Evolutionary conservation across 768 basidiomycete genomes (phyloP).

Genomic region (Amanita brunnescens): DNA sequence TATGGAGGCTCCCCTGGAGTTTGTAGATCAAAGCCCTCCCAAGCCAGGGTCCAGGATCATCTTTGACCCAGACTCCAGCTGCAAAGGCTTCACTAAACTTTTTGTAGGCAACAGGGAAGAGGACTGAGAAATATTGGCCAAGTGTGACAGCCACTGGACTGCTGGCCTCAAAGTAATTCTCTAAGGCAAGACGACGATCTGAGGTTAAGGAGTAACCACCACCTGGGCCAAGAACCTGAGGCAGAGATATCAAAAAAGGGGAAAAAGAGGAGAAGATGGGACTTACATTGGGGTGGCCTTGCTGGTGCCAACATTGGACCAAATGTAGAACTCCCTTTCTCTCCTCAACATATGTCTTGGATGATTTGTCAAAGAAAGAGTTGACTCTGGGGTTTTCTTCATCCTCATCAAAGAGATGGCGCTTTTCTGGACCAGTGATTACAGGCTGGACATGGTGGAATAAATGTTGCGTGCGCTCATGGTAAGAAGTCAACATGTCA

Average conservation of each 20-base stretch:
- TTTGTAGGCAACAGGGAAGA: constrained; percentile 1
- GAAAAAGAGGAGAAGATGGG: neutral
- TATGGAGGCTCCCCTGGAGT: constrained; percentile 4
- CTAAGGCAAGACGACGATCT: neutral
- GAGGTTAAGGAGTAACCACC: neutral
- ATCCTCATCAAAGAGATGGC: too few species aligned
- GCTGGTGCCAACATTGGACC: neutral
- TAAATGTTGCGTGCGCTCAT: too few species aligned
- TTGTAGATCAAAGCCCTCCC: constrained; percentile 6
- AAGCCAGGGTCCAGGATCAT: constrained; percentile 9
- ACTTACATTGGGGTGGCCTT: neutral
- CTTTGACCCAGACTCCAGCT: constrained; percentile 6
- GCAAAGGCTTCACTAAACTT: constrained; percentile 4
- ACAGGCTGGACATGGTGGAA: too few species aligned
- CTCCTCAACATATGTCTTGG: too few species aligned
- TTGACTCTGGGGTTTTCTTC: too few species aligned
- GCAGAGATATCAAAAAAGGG: neutral
- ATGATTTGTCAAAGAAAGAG: too few species aligned
- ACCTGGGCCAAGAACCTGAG: neutral
- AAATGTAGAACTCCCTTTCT: neutral
- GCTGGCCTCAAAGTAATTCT: neutral
- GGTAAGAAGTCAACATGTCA: too few species aligned
- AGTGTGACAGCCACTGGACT: neutral
- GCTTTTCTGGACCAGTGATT: too few species aligned
- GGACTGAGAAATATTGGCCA: neutral